These are phyloP conservation scores for Uronychia setigera DNA, from an alignment of 73 alveolate species.

Conservation along the genomic window DNA sequence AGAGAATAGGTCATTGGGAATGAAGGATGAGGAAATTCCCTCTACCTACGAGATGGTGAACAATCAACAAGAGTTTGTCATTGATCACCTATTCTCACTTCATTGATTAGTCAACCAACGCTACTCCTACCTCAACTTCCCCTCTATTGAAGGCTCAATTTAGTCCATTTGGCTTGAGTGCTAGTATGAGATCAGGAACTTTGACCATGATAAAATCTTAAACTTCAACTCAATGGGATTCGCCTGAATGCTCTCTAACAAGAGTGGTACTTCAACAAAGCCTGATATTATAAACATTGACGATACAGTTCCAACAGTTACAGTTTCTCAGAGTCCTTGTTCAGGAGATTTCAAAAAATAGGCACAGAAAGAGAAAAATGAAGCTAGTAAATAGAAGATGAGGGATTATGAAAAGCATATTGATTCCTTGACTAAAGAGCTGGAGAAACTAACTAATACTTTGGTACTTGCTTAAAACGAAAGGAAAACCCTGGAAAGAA, in stretches of 20 bases:
- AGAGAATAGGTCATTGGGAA: neutral
- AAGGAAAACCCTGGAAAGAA: neutral
- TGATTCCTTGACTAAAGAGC: neutral
- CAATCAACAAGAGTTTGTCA: neutral
- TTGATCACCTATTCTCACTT: neutral
- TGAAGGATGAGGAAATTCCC: neutral
- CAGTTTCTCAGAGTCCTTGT: too few species aligned
- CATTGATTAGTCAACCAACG: neutral
- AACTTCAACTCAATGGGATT: neutral
- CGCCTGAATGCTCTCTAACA: neutral
- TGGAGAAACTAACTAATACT: neutral
- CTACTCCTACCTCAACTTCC: neutral
- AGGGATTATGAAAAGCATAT: neutral
- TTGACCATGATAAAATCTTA: neutral
- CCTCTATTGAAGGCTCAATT: neutral
- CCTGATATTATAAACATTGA: too few species aligned
- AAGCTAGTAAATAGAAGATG: neutral
- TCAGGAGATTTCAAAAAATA: too few species aligned
- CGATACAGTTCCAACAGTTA: too few species aligned
- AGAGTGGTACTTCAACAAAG: too few species aligned
- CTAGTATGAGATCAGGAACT: neutral
- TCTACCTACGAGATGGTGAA: neutral
- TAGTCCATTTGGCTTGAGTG: neutral
- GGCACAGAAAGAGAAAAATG: too few species aligned
- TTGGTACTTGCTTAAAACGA: neutral